Percentiles rank a stretch among this genome's conserved stretches.
phyloP scores from a whole-genome alignment of 2,329 filamentous ascomycete genomes.

The Verticillium nonalfalfae region DNA sequence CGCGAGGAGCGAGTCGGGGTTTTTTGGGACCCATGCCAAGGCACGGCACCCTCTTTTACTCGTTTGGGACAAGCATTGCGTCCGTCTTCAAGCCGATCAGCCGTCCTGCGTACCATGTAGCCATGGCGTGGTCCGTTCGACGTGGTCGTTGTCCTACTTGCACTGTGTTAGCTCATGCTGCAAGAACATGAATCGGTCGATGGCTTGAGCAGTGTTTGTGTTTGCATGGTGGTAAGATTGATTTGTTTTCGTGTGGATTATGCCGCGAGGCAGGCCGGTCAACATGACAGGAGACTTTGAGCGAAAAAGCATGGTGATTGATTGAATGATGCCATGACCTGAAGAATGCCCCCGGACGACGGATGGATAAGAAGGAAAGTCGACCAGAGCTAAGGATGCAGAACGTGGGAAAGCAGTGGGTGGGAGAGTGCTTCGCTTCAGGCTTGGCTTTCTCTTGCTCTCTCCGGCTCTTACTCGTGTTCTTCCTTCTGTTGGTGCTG shows the following conservation, averaged over 20 bases:
- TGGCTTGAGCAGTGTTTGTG: not conserved
- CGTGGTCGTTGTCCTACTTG: not conserved
- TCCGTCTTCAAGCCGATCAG: not conserved
- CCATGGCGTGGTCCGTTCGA: not conserved
- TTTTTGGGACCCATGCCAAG: not conserved
- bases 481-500: not conserved
- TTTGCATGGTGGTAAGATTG: not conserved
- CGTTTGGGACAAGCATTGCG: not conserved
- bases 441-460: not conserved
- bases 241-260: not conserved
- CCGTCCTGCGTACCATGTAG: not conserved
- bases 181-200: not conserved
- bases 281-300: not conserved
- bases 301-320: not conserved
- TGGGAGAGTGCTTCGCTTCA: not conserved
- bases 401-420: not conserved
- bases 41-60: not conserved
- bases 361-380: not conserved
- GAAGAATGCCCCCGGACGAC: not conserved
- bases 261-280: not conserved
- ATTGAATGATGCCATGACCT: not conserved
- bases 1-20: not conserved
- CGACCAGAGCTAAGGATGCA: not conserved
- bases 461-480: not conserved
- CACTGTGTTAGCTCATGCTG: not conserved